Evolutionary conservation across 306 rosid species (phyloP).

Genomic region (Vigna radiata): DNA sequence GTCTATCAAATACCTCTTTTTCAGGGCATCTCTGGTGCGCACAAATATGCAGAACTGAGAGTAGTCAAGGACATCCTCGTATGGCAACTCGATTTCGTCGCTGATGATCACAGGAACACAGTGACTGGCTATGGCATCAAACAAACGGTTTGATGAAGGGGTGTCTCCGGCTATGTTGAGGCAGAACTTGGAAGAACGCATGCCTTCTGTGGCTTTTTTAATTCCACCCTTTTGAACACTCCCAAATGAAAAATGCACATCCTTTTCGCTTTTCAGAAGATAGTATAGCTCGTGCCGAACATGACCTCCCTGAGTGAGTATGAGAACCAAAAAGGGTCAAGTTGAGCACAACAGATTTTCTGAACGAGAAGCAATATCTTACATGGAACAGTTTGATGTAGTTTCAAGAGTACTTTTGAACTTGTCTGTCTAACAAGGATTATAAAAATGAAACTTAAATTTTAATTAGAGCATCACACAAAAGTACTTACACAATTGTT

Average conservation of each 20-base stretch:
- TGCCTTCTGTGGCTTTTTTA: slow-evolving; percentile 62
- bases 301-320: slow-evolving; percentile 72
- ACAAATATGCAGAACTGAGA: slow-evolving; percentile 77
- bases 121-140: slow-evolving; percentile 81
- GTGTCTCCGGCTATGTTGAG: slow-evolving; percentile 91
- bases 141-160: slow-evolving; percentile 85
- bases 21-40: slow-evolving; percentile 72
- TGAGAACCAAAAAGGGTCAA: neutral
- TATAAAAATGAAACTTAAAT: neutral
- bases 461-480: too few relatives aligned
- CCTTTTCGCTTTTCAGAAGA: slow-evolving; percentile 72
- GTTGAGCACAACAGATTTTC: neutral
- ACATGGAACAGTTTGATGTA: neutral
- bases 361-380: neutral
- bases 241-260: slow-evolving; percentile 83
- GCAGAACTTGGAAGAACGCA: slow-evolving; percentile 83
- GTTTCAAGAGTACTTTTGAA: neutral
- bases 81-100: slow-evolving; percentile 81
- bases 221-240: slow-evolving; percentile 69
- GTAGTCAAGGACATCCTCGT: slow-evolving; percentile 82
- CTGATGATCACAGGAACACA: slow-evolving; percentile 86
- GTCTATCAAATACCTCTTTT: slow-evolving; percentile 56
- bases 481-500: too few relatives aligned
- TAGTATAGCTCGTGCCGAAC: slow-evolving; percentile 71
- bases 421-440: neutral